phyloP scores from a whole-genome alignment of 192 early-diverging fungal genomes.

The Dispira simplex region DNA sequence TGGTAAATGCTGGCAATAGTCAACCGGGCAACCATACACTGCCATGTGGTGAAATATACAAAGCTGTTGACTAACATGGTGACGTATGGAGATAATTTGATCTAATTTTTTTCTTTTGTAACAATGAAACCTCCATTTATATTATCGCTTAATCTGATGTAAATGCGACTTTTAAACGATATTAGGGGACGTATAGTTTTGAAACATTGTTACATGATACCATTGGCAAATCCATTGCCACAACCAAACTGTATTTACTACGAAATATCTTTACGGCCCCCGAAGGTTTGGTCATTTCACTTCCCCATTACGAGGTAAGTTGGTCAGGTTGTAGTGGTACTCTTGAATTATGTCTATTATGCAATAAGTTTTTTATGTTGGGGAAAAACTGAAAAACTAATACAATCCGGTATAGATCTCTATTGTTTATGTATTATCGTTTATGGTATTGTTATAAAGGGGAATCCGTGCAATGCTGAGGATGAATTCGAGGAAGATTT shows the following conservation, averaged over 20 bases:
- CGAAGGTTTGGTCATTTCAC: constrained; percentile 27
- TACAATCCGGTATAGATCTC: background rate
- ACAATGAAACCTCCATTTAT: background rate
- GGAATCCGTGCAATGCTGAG: constrained; percentile 19
- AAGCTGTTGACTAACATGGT: background rate
- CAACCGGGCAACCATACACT: background rate
- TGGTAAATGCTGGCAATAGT: background rate
- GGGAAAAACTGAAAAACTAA: background rate
- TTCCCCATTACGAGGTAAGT: constrained; percentile 36
- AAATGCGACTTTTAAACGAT: background rate
- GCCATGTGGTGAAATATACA: background rate
- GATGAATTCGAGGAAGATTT: constrained; percentile 18
- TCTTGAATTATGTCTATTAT: background rate
- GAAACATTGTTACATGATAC: constrained; percentile 62
- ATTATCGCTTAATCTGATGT: background rate
- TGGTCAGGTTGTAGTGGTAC: background rate
- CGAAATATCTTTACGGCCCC: constrained; percentile 61
- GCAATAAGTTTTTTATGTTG: background rate
- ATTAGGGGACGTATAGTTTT: constrained; percentile 49
- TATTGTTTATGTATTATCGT: background rate
- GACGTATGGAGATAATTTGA: background rate
- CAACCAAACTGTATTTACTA: constrained; percentile 61
- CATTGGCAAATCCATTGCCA: constrained; percentile 73
- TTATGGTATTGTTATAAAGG: constrained; percentile 2
- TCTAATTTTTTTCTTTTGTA: background rate